Base-by-base conservation (phyloP, 371 early-diverging fungal species). In the Lichtheimia ramosa region DNA sequence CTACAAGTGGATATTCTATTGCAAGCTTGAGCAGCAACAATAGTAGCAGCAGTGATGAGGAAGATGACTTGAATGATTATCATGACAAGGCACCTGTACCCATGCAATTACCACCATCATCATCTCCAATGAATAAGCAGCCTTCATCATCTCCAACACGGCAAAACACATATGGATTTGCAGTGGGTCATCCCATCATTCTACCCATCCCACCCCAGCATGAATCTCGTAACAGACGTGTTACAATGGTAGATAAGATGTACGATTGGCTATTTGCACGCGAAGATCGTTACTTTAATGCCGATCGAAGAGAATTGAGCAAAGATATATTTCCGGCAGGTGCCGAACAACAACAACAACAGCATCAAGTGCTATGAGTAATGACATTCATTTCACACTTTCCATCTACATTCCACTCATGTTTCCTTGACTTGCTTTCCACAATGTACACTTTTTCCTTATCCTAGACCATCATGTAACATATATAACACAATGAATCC, bases 301-400 rank as follows among this genome's bases (percentile, higher is more conserved):
- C 57, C 51, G 70, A 71, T 58, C 66, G 75, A 56, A 58, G 59
- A 48, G 69, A 71, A 42, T 43, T 75, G 42, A 75, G 75, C 51
- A 66, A 75, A 49, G 75, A 75, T 67, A 75, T 75, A 61, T 75
- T 75, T 56, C 70, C 75, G 56, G 68, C 43, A 16, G 46, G 46
- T 18, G 7, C n/a, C 21, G 46, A 46, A 18, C 46, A 46, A 34
- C 34, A 34, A 34, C 25, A 2, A 25, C 34, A 34, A 34, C 25
- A 2, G 5, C 34, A 34, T 34, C 34, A 34, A 34, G 34, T 34
- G 34, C 34, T 34, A 10, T 34, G 34, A 34, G 7, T 7, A 27
- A 27, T 27, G 27, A 34, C 8, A 4, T 34, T 10, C 10, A 34
- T 34, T 34, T 34, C 43, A 48, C 48, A 5, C n/a, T 5, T 2